Evolutionary conservation across 441 rosid species (phyloP).

Genomic region (Pelargonium australe): DNA sequence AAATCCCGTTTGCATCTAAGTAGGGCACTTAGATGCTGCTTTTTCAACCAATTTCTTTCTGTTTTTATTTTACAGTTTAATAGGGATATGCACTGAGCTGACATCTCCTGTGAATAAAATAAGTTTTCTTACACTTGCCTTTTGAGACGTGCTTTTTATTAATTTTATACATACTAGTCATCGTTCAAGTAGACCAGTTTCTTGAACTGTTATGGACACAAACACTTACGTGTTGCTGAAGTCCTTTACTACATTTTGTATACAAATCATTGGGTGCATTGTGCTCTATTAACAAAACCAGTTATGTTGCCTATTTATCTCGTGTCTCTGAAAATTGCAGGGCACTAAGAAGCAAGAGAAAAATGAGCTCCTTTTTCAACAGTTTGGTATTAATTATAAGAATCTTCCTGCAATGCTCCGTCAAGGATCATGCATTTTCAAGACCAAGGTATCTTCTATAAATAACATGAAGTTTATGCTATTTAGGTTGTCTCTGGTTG

Average conservation of each 20-base stretch:
- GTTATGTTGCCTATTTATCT: conserved; percentile 14
- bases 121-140: no score
- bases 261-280: background rate
- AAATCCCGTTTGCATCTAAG: conserved; percentile 6
- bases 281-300: background rate
- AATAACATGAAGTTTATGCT: conserved; percentile 1
- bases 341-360: conserved; percentile 67
- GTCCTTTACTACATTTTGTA: background rate
- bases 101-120: conserved; percentile 66
- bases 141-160: no score
- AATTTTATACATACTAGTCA: no score
- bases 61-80: conserved; percentile 40
- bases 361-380: conserved; percentile 77
- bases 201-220: conserved; percentile 54
- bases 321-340: conserved; percentile 35
- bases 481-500: background rate
- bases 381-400: conserved; percentile 73
- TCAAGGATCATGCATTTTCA: conserved; percentile 76
- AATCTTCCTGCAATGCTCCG: conserved; percentile 62
- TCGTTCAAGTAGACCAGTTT: conserved; percentile 4
- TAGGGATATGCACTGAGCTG: conserved; percentile 49
- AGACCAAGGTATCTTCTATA: conserved; percentile 46
- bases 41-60: conserved; percentile 30
- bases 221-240: conserved; percentile 28
- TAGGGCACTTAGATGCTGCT: conserved; percentile 74